Conservation (phyloP, 139 green algal genomes). For the Chlorella sp. region DNA sequence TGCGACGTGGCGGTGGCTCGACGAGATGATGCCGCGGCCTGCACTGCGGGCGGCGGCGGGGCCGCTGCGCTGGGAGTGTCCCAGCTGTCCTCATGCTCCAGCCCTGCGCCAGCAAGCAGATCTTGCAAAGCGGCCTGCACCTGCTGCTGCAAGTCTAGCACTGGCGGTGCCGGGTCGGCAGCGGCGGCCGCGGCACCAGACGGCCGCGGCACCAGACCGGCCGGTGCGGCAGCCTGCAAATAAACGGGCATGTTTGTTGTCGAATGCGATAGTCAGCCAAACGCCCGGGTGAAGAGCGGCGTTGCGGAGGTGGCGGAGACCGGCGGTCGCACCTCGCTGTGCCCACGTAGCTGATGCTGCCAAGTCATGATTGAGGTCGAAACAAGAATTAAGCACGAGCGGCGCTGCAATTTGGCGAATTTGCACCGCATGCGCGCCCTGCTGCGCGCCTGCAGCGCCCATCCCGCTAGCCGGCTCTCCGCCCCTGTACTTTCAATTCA, state of each 20-base stretch:
- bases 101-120: background rate
- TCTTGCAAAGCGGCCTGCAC: constrained; percentile 15
- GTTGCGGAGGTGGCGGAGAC: background rate
- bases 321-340: too few species aligned
- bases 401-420: too few species aligned
- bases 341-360: background rate
- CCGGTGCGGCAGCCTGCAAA: background rate
- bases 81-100: constrained; percentile 29
- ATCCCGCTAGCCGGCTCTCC: background rate
- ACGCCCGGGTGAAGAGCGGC: background rate
- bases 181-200: background rate
- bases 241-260: background rate
- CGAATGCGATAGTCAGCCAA: background rate
- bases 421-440: too few species aligned
- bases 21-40: background rate
- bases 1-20: background rate
- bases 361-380: background rate
- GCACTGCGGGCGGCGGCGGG: background rate
- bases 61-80: background rate
- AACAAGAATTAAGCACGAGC: background rate
- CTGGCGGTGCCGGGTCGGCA: background rate
- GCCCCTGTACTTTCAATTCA: too few species aligned
- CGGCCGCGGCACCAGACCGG: background rate
- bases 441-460: background rate
- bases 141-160: constrained; percentile 17